phyloP scores from a whole-genome alignment of 257 asterid genomes.

The Voacanga thouarsii region DNA sequence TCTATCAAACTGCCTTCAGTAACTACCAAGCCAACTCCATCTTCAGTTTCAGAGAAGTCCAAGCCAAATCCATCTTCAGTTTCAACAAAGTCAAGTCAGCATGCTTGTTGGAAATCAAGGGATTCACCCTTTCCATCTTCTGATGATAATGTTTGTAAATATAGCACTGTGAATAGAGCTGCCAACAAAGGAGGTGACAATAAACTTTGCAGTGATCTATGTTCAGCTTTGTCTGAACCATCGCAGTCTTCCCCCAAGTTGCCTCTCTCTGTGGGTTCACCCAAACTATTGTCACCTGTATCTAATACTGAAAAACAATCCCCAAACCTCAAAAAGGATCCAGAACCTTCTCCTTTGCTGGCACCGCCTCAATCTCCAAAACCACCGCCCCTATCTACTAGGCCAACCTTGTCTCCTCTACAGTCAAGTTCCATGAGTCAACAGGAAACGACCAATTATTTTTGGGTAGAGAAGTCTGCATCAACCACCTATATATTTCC shows the following conservation, averaged over 20 bases:
- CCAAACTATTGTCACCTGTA: background rate
- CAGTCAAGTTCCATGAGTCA: slow-evolving; percentile 4
- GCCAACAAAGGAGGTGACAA: no score
- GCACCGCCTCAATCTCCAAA: slow-evolving; percentile 5
- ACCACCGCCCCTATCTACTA: slow-evolving; percentile 20
- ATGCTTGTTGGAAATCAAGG: background rate
- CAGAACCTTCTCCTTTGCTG: background rate
- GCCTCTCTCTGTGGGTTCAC: no score
- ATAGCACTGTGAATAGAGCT: no score
- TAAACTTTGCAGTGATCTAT: no score
- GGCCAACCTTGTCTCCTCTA: slow-evolving; percentile 12
- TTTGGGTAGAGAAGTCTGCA: slow-evolving; percentile 20
- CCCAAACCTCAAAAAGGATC: background rate
- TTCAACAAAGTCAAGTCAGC: background rate
- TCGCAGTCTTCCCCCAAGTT: no score
- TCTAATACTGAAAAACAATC: background rate
- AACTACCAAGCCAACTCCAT: background rate
- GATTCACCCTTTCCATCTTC: background rate
- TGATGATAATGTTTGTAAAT: background rate
- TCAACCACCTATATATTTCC: slow-evolving; percentile 24
- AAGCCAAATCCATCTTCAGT: background rate
- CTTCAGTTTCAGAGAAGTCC: background rate
- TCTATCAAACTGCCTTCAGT: background rate
- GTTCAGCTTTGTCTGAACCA: no score
- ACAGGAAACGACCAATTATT: slow-evolving; percentile 3